Evolutionary conservation across 345 rosid genomes (phyloP), one percentile per base, ranked within the genome.

Genomic region (Rhodamnia argentea): DNA sequence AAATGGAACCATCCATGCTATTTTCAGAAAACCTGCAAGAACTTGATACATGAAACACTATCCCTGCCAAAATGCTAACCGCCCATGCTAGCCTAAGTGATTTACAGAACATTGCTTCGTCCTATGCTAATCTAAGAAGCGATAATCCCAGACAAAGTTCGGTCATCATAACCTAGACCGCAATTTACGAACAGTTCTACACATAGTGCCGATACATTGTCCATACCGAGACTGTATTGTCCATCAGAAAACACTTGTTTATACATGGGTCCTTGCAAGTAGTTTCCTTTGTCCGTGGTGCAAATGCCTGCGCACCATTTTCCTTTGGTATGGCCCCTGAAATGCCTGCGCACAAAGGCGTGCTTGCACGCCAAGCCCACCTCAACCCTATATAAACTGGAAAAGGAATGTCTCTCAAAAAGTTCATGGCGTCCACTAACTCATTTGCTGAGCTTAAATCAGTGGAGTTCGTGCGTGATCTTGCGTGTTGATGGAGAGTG

Each of bases 391-490:
- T 11, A 37, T 37, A 22, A 9, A 70, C 26, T 70, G 47, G 47
- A 2, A 70, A 70, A 70, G 81, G 81, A 37, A 70, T 18, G 81
- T 37, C 86, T 85, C 87, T 84, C 84, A 12, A 16, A 37, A 85
- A 60, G 87, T 88, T 83, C 76, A 86, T 87, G 89, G 81, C 85
- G 44, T 82, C 88, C 89, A 89, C 88, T 84, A 84, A 58, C 20
- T 23, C 23, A 42, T 27, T 51, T 56, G 53, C 18, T 83, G 24
- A 24, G 26, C 78, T 37, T 70, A 70, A 70, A 37, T 22, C 18
- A 70, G 47, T 70, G 47, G 13, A 70, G 47, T 22, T 70, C 47
- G 4, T 8, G 42, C 44, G 5, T 29, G 23, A 64, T 16, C 76
- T 29, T 64, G 42, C 76, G 2, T 37, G 42, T 37, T 37, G 81